These are phyloP conservation scores for Heritiera littoralis DNA, from an alignment of 345 rosid genomes.

Conservation along the genomic window DNA sequence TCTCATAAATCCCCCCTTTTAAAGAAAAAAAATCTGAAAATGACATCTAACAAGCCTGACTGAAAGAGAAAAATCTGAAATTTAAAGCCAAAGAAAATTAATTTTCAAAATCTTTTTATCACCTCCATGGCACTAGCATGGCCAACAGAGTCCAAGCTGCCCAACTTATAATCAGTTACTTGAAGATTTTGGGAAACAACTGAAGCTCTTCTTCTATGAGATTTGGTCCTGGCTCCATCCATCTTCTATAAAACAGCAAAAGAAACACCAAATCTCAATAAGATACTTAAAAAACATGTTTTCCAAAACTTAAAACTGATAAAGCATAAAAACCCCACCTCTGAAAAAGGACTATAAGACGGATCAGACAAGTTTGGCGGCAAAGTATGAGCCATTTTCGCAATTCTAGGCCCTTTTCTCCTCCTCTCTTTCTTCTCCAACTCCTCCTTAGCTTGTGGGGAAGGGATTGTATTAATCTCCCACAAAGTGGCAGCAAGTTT, in stretches of 20 bases:
- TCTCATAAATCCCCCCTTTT: neutral
- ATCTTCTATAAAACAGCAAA: constrained; percentile 37
- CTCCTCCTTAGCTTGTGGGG: constrained; percentile 33
- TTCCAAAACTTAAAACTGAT: neutral
- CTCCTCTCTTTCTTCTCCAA: constrained; percentile 41
- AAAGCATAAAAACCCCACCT: constrained; percentile 39
- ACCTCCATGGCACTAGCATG: constrained; percentile 53
- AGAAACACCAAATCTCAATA: neutral
- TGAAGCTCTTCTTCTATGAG: constrained; percentile 44
- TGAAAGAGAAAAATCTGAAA: neutral
- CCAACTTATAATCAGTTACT: constrained; percentile 37
- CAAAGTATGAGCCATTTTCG: constrained; percentile 31
- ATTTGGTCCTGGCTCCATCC: constrained; percentile 40
- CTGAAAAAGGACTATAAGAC: constrained; percentile 47
- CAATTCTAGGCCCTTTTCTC: constrained; percentile 32
- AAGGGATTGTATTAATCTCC: constrained; percentile 69
- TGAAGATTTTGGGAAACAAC: constrained; percentile 39
- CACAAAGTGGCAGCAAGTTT: constrained; percentile 87
- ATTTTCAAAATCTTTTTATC: neutral
- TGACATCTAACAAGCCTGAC: constrained; percentile 15
- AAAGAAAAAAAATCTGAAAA: neutral
- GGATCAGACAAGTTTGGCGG: constrained; percentile 59
- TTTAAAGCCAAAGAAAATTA: neutral
- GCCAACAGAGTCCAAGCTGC: constrained; percentile 39
- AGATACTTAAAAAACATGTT: neutral